Percentiles rank a stretch among this genome's conserved stretches.
Evolutionary conservation across 495 filamentous ascomycete species (phyloP).

Genomic region (Amorphotheca resinae): DNA sequence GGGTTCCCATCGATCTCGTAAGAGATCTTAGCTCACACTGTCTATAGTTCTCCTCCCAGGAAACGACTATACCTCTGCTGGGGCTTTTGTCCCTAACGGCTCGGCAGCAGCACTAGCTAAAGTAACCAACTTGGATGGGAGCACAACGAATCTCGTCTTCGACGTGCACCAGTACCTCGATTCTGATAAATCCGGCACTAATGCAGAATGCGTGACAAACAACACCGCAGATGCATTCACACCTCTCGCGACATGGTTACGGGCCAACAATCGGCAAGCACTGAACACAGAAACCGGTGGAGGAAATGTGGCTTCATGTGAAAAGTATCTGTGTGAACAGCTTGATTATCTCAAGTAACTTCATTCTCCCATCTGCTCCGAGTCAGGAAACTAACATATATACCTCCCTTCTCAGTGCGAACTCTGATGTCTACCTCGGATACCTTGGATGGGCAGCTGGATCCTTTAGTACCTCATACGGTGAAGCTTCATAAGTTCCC

Average conservation of each 20-base stretch:
- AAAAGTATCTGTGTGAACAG: conserved; percentile 27
- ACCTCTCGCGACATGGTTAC: conserved; percentile 34
- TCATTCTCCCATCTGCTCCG: too few relatives aligned
- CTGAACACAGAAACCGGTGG: conserved; percentile 44
- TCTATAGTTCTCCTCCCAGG: conserved; percentile 23
- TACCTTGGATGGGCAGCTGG: conserved; percentile 43
- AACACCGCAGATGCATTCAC: conserved; percentile 35
- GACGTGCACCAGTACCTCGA: conserved; percentile 49
- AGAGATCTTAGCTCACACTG: background rate
- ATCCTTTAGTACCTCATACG: conserved; percentile 25
- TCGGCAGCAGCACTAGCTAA: conserved; percentile 34
- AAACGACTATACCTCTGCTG: conserved; percentile 36
- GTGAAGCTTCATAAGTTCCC: too few relatives aligned
- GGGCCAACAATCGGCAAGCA: conserved; percentile 35
- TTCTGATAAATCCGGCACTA: conserved; percentile 40
- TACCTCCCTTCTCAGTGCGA: conserved; percentile 30
- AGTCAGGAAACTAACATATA: too few relatives aligned
- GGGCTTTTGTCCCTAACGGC: conserved; percentile 31
- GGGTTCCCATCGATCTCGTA: too few relatives aligned
- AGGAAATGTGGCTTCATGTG: conserved; percentile 32
- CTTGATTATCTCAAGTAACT: conserved; percentile 25
- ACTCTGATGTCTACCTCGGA: conserved; percentile 40
- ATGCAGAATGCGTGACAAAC: conserved; percentile 38
- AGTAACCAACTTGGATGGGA: conserved; percentile 43
- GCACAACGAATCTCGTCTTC: conserved; percentile 39